Base-by-base conservation (phyloP, 2,329 filamentous ascomycete genomes). In the Cytospora paraplurivora region DNA sequence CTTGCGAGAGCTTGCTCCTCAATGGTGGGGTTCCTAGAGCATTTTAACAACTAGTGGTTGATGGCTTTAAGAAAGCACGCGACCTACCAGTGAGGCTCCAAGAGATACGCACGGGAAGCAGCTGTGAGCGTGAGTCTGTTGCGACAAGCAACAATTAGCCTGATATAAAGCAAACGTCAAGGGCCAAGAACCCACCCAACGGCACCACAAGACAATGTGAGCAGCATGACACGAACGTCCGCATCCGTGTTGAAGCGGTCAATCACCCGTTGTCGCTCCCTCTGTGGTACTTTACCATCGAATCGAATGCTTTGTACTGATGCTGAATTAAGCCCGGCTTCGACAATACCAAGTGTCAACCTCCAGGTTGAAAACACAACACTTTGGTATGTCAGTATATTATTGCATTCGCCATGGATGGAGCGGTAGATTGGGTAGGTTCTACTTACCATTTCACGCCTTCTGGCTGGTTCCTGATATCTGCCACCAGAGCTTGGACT, bases 281-380 rank as follows among this genome's bases (percentile, higher is more conserved):
- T 76, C 12, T 77, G 76, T 0, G 75, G 73, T 0, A 81, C 75
- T 37, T 76, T 79, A 1, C 81, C 81, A 62, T 85, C 82, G 54
- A 82, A 81, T 0, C 82, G 76, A 13, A 79, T 69, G 57, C 68
- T 73, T 1, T 38, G 50, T 5, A 85, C 76, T 0, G 56, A 62
- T 0, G 72, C 69, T 17, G 76, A 63, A 0, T 72, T 65, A 0
- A 85, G 70, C 0, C 76, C 78, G 1, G 63, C 66, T 56, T 81
- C 72, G 0, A 84, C 71, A 1, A 83, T 62, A 50, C 83, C 76
- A 1, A 85, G 78, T 0, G 78, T 83, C 12, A 77, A 68, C 17
- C 78, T 76, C 82, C 82, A 85, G 0, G 73, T 78, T 0, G 81
- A 83, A 62, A 85, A 85, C 0, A 85, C 76, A 17, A 84, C 74